These are phyloP conservation scores for Phaseolus coccineus DNA, from an alignment of 331 rosid genomes.

Conservation along the genomic window DNA sequence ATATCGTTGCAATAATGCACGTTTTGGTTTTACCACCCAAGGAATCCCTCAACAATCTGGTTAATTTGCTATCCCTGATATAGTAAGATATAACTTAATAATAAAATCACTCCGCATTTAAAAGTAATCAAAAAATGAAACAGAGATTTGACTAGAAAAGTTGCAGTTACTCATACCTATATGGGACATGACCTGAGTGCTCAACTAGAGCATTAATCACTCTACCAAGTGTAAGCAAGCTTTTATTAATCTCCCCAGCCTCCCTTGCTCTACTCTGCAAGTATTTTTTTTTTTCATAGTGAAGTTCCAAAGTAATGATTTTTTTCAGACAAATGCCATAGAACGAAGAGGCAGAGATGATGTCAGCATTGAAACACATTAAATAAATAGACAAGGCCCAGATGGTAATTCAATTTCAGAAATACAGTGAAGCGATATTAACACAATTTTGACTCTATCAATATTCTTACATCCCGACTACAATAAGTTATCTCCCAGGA, in stretches of 20 bases:
- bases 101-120: constrained; percentile 31
- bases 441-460: background rate
- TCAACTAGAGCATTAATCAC: constrained; percentile 96
- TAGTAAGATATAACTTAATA: constrained; percentile 39
- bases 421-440: background rate
- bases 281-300: constrained; percentile 32
- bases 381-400: background rate
- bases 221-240: constrained; percentile 98
- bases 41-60: constrained; percentile 94
- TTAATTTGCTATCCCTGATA: constrained; percentile 96
- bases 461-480: background rate
- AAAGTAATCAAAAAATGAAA: background rate
- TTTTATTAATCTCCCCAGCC: constrained; percentile 99
- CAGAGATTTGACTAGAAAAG: constrained; percentile 20
- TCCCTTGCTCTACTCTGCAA: constrained; percentile 99
- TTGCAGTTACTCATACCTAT: constrained; percentile 63
- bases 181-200: constrained; percentile 99
- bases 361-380: background rate
- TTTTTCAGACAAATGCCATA: constrained; percentile 1
- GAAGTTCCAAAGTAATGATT: constrained; percentile 15
- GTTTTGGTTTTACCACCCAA: constrained; percentile 99
- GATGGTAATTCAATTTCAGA: constrained; percentile 13
- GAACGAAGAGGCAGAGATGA: constrained; percentile 1
- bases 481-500: constrained; percentile 10
- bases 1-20: constrained; percentile 97